Evolutionary conservation across 257 asterid species (phyloP).

Genomic region (Lycium ferocissimum): DNA sequence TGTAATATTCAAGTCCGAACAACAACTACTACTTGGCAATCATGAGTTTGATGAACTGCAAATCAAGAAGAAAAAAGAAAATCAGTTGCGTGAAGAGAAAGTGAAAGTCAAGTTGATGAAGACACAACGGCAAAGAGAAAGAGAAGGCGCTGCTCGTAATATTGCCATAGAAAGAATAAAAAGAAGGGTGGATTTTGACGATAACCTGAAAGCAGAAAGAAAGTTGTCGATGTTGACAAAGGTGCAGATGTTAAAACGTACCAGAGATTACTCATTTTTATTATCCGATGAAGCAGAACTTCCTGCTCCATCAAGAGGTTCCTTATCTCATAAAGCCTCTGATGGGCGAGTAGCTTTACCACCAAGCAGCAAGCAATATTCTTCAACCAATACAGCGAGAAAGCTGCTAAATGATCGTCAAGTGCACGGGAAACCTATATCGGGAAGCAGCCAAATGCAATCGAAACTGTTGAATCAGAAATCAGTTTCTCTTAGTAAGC

Average conservation of each 20-base stretch:
- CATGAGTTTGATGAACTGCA: neutral
- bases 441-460: conserved; percentile 43
- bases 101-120: too few relatives aligned
- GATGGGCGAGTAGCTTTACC: conserved; percentile 45
- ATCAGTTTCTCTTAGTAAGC: conserved; percentile 39
- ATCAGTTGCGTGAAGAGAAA: neutral
- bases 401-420: conserved; percentile 48
- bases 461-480: conserved; percentile 49
- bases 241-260: conserved; percentile 67
- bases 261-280: conserved; percentile 89
- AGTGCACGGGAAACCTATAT: conserved; percentile 21
- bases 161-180: neutral
- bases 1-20: too few relatives aligned
- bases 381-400: conserved; percentile 43
- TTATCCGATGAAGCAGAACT: conserved; percentile 74
- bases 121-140: neutral
- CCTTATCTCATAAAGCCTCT: conserved; percentile 50
- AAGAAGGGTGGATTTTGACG: neutral
- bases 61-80: neutral
- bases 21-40: neutral
- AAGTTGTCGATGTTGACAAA: conserved; percentile 31
- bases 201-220: neutral
- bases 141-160: neutral
- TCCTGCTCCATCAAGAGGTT: conserved; percentile 57
- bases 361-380: conserved; percentile 45